phyloP scores from a whole-genome alignment of 78 protist species.

The Parvularia atlantis region DNA sequence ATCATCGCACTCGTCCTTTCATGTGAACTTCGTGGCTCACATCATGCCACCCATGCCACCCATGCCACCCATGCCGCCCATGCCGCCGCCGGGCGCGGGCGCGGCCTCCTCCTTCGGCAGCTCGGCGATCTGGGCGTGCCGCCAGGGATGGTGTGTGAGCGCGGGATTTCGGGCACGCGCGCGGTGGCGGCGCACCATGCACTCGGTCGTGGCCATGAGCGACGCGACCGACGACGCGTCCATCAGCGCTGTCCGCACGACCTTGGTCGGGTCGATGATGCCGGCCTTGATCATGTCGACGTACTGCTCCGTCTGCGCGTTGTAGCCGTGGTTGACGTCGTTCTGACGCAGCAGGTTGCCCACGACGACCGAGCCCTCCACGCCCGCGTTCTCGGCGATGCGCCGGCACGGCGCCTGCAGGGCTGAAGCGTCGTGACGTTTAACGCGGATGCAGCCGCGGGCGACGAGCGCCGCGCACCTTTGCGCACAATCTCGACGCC shows the following conservation, averaged over 20 bases:
- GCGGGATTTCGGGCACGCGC: background rate
- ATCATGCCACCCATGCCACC: constrained; percentile 46
- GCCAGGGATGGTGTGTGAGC: background rate
- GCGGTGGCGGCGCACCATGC: constrained; percentile 53
- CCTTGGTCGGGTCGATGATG: constrained; percentile 98
- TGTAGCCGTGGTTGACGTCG: constrained; percentile 68
- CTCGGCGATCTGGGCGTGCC: constrained; percentile 7
- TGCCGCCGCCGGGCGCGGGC: constrained; percentile 24
- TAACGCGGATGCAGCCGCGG: background rate
- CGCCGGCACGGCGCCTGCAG: constrained; percentile 14
- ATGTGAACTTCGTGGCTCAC: background rate
- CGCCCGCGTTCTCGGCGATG: constrained; percentile 92
- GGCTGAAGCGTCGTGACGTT: constrained; percentile 14
- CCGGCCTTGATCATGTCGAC: constrained; percentile 87
- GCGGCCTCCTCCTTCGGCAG: constrained; percentile 17
- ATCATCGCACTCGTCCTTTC: too few relatives aligned
- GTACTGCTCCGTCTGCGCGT: constrained; percentile 76
- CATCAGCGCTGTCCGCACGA: constrained; percentile 82
- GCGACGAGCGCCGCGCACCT: constrained; percentile 71
- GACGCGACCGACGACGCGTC: constrained; percentile 84
- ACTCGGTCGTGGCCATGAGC: constrained; percentile 88
- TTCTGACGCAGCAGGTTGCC: constrained; percentile 64
- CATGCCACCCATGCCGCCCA: constrained; percentile 50
- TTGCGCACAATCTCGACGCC: constrained; percentile 81
- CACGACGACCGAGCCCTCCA: constrained; percentile 90